Conservation (phyloP, 179 eudicot species). For the Nepenthes alata region DNA sequence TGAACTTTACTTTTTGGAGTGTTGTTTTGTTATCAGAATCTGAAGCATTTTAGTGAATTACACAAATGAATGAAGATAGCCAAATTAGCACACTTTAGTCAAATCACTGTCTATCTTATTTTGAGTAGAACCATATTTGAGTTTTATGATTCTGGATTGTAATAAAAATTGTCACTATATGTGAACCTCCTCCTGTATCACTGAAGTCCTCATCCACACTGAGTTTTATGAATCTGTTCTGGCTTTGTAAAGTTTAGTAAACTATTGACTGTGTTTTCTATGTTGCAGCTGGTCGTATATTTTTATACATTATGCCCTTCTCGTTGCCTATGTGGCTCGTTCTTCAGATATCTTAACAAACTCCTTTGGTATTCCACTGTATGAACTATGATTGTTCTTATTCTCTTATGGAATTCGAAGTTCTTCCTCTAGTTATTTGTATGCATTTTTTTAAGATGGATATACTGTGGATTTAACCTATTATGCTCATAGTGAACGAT, state of each 20-base stretch:
- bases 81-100: not conserved
- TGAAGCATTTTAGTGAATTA: too few relatives aligned
- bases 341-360: slow-evolving; percentile 78
- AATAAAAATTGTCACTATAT: not conserved
- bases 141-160: not conserved
- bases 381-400: slow-evolving; percentile 16
- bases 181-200: not conserved
- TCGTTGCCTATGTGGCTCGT: slow-evolving; percentile 88
- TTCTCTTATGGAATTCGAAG: too few relatives aligned
- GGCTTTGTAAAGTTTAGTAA: not conserved
- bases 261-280: slow-evolving; percentile 11
- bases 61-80: not conserved
- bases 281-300: slow-evolving; percentile 91
- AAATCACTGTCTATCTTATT: not conserved
- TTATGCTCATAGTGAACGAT: too few relatives aligned
- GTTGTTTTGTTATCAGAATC: too few relatives aligned
- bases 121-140: not conserved
- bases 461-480: too few relatives aligned
- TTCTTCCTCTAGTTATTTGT: too few relatives aligned
- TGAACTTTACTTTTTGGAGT: not conserved
- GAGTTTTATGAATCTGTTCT: not conserved
- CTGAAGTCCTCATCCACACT: not conserved
- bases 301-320: slow-evolving; percentile 87
- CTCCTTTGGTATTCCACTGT: slow-evolving; percentile 78
- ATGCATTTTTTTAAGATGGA: too few relatives aligned